Base-by-base conservation (phyloP, 768 basidiomycete genomes). In the Auricularia cornea region DNA sequence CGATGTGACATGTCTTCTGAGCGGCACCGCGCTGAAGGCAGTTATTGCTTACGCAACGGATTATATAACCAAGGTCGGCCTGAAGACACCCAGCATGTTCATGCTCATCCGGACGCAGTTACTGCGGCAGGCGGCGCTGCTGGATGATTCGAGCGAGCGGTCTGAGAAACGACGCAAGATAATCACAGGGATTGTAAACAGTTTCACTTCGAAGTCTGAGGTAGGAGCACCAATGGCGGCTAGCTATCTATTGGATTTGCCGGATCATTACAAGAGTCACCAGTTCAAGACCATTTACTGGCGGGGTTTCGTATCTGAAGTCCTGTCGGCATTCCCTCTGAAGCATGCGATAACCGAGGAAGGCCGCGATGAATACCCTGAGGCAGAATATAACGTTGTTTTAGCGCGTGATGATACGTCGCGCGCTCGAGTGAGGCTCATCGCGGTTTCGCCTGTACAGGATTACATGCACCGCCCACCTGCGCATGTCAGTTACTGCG, bases 1-100 rank as follows among this genome's bases (percentile, higher is more conserved):
- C 4, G 77, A 80, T 69, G 71, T 77, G 0, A 76, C 77, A 0
- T 72, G 74, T 62, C 61, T 81, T 0, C 60, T 74, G 18, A 79
- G 76, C 20, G 79, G 78, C 0, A 81, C 78, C 2, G 70, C 75
- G 0, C 71, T 80, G 0, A 79, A 79, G 60, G 72, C 76, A 12
- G 70, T 78, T 3, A 64, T 79, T 0, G 68, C 72, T 23, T 80
- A 80, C 68, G 71, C 79, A 0, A 71, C 78, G 3, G 77, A 81
- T 38, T 82, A 82, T 66, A 71, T 81, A 0, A 79, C 77, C 0
- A 82, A 82, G 65, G 54, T 69, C 0, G 51, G 67, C 2, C 64
- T 82, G 12, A 81, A 79, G 54, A 78, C 75, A 0, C 71, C 77
- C 66, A 68, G 68, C 14, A 70, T 78, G 30, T 79, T 80, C 69